phyloP scores from a whole-genome alignment of 2,329 filamentous ascomycete genomes.

The Elsinoe fawcettii region DNA sequence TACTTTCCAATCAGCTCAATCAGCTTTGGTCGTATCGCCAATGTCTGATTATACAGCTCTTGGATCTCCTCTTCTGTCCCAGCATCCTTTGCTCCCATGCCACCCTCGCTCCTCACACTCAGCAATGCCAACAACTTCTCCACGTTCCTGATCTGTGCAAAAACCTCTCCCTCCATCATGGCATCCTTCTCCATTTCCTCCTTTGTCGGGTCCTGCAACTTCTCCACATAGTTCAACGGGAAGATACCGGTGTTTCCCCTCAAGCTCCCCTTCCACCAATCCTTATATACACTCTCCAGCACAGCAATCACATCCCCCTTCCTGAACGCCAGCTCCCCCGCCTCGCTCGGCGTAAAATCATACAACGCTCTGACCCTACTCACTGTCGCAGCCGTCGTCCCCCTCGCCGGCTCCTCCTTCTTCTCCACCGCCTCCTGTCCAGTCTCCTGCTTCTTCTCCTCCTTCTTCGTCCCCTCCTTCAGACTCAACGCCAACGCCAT shows the following conservation, averaged over 20 bases:
- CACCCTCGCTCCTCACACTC: slow-evolving; percentile 60
- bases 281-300: slow-evolving; percentile 94
- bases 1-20: slow-evolving; percentile 99
- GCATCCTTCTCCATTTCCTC: slow-evolving; percentile 93
- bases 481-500: slow-evolving; percentile 90
- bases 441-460: slow-evolving; percentile 28
- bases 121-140: slow-evolving; percentile 79
- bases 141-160: slow-evolving; percentile 68
- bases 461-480: slow-evolving; percentile 60
- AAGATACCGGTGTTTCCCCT: slow-evolving; percentile 96
- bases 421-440: slow-evolving; percentile 35
- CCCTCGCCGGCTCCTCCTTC: slow-evolving; percentile 44
- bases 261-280: slow-evolving; percentile 97
- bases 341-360: slow-evolving; percentile 89
- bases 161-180: slow-evolving; percentile 82
- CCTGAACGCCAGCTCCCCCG: slow-evolving; percentile 89
- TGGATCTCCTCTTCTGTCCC: slow-evolving; percentile 83
- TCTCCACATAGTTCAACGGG: slow-evolving; percentile 97
- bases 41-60: slow-evolving; percentile 77
- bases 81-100: slow-evolving; percentile 64
- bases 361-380: slow-evolving; percentile 88
- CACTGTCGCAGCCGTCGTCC: slow-evolving; percentile 91
- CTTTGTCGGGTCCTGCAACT: slow-evolving; percentile 84
- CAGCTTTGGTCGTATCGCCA: slow-evolving; percentile 90
- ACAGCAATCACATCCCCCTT: slow-evolving; percentile 97